Conservation (phyloP, 176 grass and related monocot genomes). For the Echinochloa phyllopogon region DNA sequence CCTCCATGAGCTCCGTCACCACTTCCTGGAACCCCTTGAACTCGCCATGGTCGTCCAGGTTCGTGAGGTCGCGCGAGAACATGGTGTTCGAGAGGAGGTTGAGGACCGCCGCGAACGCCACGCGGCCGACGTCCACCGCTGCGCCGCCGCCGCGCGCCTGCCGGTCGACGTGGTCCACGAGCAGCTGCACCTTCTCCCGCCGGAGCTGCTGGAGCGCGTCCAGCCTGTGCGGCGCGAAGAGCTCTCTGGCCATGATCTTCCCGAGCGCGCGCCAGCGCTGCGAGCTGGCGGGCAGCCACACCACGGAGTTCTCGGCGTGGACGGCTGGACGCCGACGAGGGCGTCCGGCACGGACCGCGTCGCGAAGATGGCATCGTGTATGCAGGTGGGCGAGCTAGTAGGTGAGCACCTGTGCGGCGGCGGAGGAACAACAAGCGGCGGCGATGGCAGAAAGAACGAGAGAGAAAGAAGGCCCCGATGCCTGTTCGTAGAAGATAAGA, state of each 20-base stretch:
- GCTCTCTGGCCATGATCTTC: not conserved
- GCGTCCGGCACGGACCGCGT: slow-evolving; percentile 2
- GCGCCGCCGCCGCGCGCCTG: not conserved
- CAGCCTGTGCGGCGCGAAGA: not conserved
- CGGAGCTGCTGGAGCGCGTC: slow-evolving; percentile 6
- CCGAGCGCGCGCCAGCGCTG: not conserved
- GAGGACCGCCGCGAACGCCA: not conserved
- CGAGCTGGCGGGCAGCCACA: not conserved
- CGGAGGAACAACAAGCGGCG: too few species aligned
- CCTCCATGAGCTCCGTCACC: slow-evolving; percentile 34
- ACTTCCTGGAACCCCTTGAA: slow-evolving; percentile 30
- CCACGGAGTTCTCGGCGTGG: not conserved
- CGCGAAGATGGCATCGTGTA: not conserved
- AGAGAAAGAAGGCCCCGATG: too few species aligned
- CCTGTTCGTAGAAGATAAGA: too few species aligned
- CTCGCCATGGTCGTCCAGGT: not conserved
- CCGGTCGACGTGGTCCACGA: slow-evolving; percentile 11
- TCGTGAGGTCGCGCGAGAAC: not conserved
- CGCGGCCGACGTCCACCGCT: not conserved
- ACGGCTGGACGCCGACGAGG: too few species aligned
- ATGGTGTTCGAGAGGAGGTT: slow-evolving; percentile 4
- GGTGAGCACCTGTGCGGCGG: too few species aligned
- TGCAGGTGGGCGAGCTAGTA: too few species aligned
- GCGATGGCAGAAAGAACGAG: too few species aligned
- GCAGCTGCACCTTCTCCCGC: slow-evolving; percentile 7